A percentile compares a stretch with the other conserved stretches of the same genome.
Conservation (phyloP, 2,329 filamentous ascomycete genomes). For the Elsinoe batatas region DNA sequence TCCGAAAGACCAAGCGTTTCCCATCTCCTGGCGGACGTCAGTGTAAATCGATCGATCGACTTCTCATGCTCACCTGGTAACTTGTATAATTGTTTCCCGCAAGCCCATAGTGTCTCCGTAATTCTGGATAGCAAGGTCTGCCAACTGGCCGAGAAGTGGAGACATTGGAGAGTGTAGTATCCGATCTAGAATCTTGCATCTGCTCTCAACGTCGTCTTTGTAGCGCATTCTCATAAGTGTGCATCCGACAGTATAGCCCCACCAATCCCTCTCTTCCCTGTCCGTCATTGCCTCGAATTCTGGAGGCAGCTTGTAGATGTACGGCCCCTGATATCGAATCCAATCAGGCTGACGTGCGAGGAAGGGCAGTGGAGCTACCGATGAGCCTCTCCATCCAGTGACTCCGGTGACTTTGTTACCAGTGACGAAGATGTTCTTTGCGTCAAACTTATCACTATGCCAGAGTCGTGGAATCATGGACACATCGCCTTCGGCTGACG, state of each 20-base stretch:
- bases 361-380: neutral
- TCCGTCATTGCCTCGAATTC: neutral
- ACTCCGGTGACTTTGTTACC: neutral
- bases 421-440: neutral
- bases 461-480: neutral
- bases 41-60: too few species aligned
- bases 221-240: neutral
- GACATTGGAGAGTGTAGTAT: too few species aligned
- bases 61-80: too few species aligned
- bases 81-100: too few species aligned
- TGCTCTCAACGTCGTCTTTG: neutral
- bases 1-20: too few species aligned
- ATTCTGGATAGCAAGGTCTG: too few species aligned
- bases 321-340: neutral
- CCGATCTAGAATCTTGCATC: neutral
- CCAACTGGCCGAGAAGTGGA: too few species aligned
- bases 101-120: too few species aligned
- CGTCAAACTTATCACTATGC: neutral
- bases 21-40: too few species aligned
- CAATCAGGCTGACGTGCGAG: neutral
- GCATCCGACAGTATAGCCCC: neutral
- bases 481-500: neutral
- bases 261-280: neutral
- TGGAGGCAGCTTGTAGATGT: neutral
- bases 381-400: neutral